Evolutionary conservation across 129 eudicot genomes (phyloP), one percentile per base, ranked within the genome.

Genomic region (Deinandra increscens): DNA sequence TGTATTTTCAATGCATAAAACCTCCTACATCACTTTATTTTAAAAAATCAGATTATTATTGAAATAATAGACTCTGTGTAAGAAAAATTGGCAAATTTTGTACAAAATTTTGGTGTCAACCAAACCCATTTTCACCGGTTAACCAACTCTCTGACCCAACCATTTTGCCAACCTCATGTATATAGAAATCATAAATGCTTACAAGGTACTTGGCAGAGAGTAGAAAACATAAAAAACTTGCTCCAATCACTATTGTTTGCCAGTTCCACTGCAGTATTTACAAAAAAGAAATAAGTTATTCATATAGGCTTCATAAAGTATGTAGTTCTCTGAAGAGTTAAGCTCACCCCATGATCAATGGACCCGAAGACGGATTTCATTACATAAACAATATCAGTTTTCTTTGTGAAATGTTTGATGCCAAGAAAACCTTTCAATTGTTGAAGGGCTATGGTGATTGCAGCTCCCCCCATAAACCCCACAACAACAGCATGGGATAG

Each of bases 201-300:
- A 91, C 97, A 66, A 85, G 84, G 79, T 79, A 82, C 71, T 84
- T 87, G 11, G 95, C 86, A 1, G 81, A 50, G 3, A 91, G 84
- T 48, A 91, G 88, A 77, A 91, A 82, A 37, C 72, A 81, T 26
- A 91, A 80, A 80, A 91, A 91, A 13, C 83, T 68, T 64, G 90
- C 66, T 81, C 83, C 97, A 6, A 91, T 87, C 41, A 87, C 79
- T 38, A 91, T 87, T n/a, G 97, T 91, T 79, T 83, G 84, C 97
- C 92, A 91, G 74, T 91, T 91, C 97, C 97, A 91, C 97, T 91
- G 85, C 78, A 87, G 75, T 29, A n/a, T 60, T 5, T 12, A 17
- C 17, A 17, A n/a, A n/a, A n/a, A n/a, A 45, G 12, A 60, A 50
- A 54, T n/a, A 12, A 15, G 49, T 56, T 41, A 50, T 60, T 70